Percentiles rank a stretch among this genome's conserved stretches.
Evolutionary conservation across 306 rosid genomes (phyloP).

Genomic region (Cucumis cinereus): DNA sequence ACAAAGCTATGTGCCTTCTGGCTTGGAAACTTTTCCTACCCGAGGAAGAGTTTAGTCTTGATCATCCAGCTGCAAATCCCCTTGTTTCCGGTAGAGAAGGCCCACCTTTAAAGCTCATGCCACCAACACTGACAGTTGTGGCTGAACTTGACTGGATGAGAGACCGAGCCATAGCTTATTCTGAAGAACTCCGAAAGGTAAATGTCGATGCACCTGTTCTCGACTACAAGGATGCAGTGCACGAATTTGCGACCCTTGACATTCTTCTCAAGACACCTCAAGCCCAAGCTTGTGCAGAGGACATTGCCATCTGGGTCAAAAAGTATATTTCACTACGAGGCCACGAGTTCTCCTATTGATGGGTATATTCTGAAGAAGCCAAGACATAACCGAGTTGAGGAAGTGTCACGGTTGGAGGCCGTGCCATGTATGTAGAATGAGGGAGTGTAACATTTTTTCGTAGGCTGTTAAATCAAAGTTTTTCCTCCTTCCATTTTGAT

Average conservation of each 20-base stretch:
- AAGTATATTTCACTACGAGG: constrained; percentile 86
- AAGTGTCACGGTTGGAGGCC: constrained; percentile 2
- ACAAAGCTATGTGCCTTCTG: constrained; percentile 84
- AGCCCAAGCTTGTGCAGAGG: constrained; percentile 89
- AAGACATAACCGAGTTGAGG: constrained; percentile 11
- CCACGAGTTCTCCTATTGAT: constrained; percentile 85
- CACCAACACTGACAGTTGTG: constrained; percentile 84
- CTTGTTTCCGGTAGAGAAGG: constrained; percentile 45
- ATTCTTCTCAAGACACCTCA: constrained; percentile 84
- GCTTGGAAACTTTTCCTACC: constrained; percentile 93
- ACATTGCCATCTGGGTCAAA: constrained; percentile 92
- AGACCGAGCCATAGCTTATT: constrained; percentile 93
- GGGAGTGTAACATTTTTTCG: constrained; percentile 8
- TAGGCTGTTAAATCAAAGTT: background rate
- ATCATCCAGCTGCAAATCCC: constrained; percentile 90
- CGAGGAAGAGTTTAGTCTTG: constrained; percentile 67
- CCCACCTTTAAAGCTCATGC: constrained; percentile 79
- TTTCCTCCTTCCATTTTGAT: constrained; percentile 11
- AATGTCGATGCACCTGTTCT: constrained; percentile 82
- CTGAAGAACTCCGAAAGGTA: constrained; percentile 90
- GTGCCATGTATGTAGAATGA: background rate
- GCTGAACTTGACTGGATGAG: constrained; percentile 98
- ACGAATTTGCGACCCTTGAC: constrained; percentile 89
- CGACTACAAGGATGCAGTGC: constrained; percentile 87
- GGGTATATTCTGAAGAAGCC: constrained; percentile 12